Conservation (phyloP, 176 grass and related monocot species). For the Phragmites australis region DNA sequence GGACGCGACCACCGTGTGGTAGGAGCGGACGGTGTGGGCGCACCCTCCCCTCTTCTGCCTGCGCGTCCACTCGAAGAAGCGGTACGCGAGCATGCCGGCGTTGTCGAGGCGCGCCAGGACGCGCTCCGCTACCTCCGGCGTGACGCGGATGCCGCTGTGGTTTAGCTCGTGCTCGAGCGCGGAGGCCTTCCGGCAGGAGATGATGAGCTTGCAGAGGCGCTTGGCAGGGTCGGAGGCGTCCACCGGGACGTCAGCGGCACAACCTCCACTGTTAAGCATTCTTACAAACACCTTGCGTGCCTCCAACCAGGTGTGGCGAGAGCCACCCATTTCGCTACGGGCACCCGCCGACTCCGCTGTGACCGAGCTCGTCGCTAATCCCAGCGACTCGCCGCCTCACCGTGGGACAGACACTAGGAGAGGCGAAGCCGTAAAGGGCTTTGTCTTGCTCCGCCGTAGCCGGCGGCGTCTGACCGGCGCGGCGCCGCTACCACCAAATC, state of each 20-base stretch:
- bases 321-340: background rate
- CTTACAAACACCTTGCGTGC: constrained; percentile 66
- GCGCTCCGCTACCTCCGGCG: constrained; percentile 55
- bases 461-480: background rate
- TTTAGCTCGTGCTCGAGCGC: constrained; percentile 75
- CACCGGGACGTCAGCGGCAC: background rate
- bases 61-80: constrained; percentile 84
- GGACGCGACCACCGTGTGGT: constrained; percentile 71
- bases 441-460: constrained; percentile 5
- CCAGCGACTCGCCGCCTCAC: background rate
- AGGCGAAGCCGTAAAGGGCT: background rate
- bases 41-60: constrained; percentile 57
- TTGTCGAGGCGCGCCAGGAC: constrained; percentile 77
- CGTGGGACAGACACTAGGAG: background rate
- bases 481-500: background rate
- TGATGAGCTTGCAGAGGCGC: constrained; percentile 64
- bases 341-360: background rate
- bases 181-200: constrained; percentile 49
- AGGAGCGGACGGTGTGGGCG: constrained; percentile 65
- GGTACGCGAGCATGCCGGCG: constrained; percentile 83
- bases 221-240: constrained; percentile 38
- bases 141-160: constrained; percentile 59
- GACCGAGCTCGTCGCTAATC: background rate
- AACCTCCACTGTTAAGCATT: constrained; percentile 57
- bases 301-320: constrained; percentile 4